Evolutionary conservation across 2,329 filamentous ascomycete genomes (phyloP).

Genomic region (Colletotrichum spinosum): DNA sequence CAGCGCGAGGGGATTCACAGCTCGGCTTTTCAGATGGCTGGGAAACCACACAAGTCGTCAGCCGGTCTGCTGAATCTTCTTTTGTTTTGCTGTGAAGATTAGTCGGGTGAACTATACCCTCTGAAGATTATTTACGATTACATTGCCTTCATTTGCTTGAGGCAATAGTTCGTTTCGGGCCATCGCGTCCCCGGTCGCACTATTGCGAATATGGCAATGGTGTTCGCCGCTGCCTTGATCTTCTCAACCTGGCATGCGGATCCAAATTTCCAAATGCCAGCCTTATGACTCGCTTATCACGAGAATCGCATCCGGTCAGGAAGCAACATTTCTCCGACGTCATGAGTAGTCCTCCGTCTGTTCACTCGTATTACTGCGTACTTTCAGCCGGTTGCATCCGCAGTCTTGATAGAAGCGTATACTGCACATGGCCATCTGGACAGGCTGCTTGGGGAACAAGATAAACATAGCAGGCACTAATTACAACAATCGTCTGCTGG

Average conservation of each 20-base stretch:
- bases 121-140: background rate
- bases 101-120: no score
- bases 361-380: no score
- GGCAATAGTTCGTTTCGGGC: slow-evolving; percentile 9
- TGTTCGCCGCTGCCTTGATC: background rate
- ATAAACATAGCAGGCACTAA: no score
- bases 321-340: slow-evolving; percentile 11
- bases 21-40: no score
- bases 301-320: slow-evolving; percentile 3
- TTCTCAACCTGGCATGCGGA: slow-evolving; percentile 10
- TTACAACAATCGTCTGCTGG: no score
- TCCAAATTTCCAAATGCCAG: slow-evolving; percentile 21
- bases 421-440: no score
- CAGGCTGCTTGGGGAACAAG: no score
- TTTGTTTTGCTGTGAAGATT: no score
- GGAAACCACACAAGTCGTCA: no score
- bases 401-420: no score
- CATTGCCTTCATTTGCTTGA: background rate
- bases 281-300: slow-evolving; percentile 18
- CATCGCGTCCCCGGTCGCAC: slow-evolving; percentile 4
- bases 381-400: no score
- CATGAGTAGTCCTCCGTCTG: background rate
- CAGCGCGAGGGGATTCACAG: slow-evolving; percentile 16
- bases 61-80: no score
- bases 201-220: slow-evolving; percentile 18